Base-by-base conservation (phyloP, 2,329 filamentous ascomycete species). In the Lachnum nothofagi region DNA sequence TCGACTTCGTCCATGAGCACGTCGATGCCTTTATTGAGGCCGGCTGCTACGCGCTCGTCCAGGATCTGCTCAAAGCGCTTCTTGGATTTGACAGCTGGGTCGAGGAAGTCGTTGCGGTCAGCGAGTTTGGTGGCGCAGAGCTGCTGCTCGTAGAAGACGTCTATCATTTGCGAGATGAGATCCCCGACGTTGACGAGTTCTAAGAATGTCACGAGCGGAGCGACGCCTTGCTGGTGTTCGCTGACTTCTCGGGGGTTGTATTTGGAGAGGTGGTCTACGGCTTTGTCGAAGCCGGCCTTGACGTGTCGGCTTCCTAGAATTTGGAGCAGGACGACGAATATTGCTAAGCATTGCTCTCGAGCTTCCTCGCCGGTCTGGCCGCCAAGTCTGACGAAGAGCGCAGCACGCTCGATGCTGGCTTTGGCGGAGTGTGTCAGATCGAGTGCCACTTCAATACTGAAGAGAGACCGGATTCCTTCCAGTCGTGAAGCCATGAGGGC, bases 41-140 rank as follows among this genome's bases (percentile, higher is more conserved):
- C 94, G 7, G 91, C 90, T 3, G 93, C 93, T 6, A 98, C 93
- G 52, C 88, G 88, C 69, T 97, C 93, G 64, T 98, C 93, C 1
- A 98, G 83, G 86, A 96, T 95, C 65, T 96, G 91, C 74, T 98
- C 93, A 62, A 97, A 98, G 57, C 88, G 90, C 72, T 96, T 97
- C 79, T 98, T 98, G 56, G 93, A 91, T 60, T 96, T 85, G 25
- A 87, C 86, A 0, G 91, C 88, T 17, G 90, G 86, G 63, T 95
- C 89, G 41, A 98, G 75, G 63, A 98, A 98, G 69, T 98, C 93
- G 65, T 95, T 94, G 37, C 87, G 83, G 65, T 97, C 91, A 1
- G 86, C 86, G 45, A 98, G 83, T 61, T 87, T 87, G 12, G 86
- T 80, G 1, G 82, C 79, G 5, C 90, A 82, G 23, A 98, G 79